phyloP scores from a whole-genome alignment of 805 yeast species.

The Limtongia smithiae region DNA sequence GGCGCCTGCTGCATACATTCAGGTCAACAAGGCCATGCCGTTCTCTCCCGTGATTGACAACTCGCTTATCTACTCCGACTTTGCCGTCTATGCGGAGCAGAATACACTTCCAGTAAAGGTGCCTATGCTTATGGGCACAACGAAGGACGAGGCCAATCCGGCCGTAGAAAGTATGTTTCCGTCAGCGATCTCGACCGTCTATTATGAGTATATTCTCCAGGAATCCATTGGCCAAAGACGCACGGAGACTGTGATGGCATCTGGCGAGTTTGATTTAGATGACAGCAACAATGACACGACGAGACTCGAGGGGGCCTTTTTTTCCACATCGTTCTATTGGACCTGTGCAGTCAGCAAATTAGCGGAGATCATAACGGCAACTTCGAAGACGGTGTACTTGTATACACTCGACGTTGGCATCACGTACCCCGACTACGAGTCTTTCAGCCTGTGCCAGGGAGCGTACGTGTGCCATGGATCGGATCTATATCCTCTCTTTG shows the following conservation, averaged over 20 bases:
- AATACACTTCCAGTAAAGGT: constrained; percentile 28
- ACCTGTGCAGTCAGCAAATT: constrained; percentile 30
- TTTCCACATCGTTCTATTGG: constrained; percentile 31
- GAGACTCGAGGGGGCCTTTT: constrained; percentile 13
- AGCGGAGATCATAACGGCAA: constrained; percentile 21
- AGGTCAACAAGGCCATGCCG: constrained; percentile 28
- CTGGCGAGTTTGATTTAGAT: constrained; percentile 11
- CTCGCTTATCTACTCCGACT: constrained; percentile 22
- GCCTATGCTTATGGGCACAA: constrained; percentile 32
- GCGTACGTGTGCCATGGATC: constrained; percentile 35
- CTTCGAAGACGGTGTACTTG: constrained; percentile 23
- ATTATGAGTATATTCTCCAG: constrained; percentile 6
- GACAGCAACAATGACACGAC: constrained; percentile 9
- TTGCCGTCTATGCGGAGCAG: constrained; percentile 14
- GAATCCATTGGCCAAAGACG: constrained; percentile 18
- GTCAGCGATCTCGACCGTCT: constrained; percentile 2
- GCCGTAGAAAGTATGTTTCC: constrained; percentile 23
- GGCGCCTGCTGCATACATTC: constrained; percentile 7
- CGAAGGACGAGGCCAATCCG: constrained; percentile 31
- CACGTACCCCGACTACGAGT: constrained; percentile 26
- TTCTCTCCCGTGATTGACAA: constrained; percentile 34
- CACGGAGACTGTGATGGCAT: constrained; percentile 9
- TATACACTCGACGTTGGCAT: constrained; percentile 34
- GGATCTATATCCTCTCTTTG: constrained; percentile 34
- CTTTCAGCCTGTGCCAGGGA: constrained; percentile 25